Evolutionary conservation across 2,329 filamentous ascomycete genomes (phyloP), one percentile per base, ranked within the genome.

Genomic region (Aspergillus alliaceus): DNA sequence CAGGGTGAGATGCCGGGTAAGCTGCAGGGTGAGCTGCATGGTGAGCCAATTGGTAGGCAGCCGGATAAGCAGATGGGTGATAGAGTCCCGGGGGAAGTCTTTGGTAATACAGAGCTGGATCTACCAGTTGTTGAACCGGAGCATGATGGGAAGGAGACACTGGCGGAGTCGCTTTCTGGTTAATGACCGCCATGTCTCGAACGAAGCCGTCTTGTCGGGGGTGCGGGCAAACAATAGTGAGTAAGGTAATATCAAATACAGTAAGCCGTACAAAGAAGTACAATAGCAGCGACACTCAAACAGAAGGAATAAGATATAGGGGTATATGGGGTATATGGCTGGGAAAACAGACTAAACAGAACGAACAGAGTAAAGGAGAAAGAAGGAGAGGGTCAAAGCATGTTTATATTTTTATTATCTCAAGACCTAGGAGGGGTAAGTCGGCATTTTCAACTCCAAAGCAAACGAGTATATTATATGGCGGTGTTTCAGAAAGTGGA

Each of bases 151-250:
- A 25, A 31, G 58, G 62, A 46, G 60, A 56, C 22, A 59, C 56
- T 18, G 57, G 58, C 4, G 65, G 65, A 50, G 61, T 53, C 56
- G 60, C 56, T 48, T 61, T 63, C 22, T 53, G 55, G 54, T 64
- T 64, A 51, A 64, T 60, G 24, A 60, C 42, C 20, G 54, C 62
- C 63, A 66, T 62, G 18, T 34, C 52, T 32, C 40, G 44, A 50
- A 49, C 51, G 25, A 39, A 25, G 9, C 44, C 44, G 27, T 25
- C 42, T 47, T n/a, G n/a, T n/a, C n/a, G n/a, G 44, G 29, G 12
- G 25, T 31, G 32, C 49, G 53, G 29, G 22, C 32, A 48, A 46
- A 54, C 31, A 53, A 55, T 11, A 15, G 32, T 15, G 27, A 27
- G 27, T 31, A 32, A 31, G 29, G 12, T n/a, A n/a, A n/a, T n/a